phyloP scores from a whole-genome alignment of 164 flowering plant species.

The Berberis vulgaris region DNA sequence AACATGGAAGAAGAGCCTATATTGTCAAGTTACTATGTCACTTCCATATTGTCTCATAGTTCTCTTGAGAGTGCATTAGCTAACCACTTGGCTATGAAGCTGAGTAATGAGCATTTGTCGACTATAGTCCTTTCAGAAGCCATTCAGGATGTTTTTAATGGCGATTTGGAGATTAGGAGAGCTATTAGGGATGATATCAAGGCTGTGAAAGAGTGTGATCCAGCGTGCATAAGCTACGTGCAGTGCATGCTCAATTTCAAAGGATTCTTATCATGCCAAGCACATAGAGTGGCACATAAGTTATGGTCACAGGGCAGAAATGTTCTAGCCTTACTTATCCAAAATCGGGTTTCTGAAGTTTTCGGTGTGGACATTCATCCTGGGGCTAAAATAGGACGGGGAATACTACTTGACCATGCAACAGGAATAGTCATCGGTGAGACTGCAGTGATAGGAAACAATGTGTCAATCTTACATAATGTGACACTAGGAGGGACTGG shows the following conservation, averaged over 20 bases:
- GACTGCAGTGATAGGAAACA: slow-evolving; percentile 63
- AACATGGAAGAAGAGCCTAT: slow-evolving; percentile 53
- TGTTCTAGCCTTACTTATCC: slow-evolving; percentile 45
- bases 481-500: slow-evolving; percentile 88
- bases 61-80: slow-evolving; percentile 53
- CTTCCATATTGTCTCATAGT: slow-evolving; percentile 34
- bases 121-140: slow-evolving; percentile 30
- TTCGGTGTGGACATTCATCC: slow-evolving; percentile 84
- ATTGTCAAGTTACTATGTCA: slow-evolving; percentile 30
- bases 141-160: slow-evolving; percentile 30
- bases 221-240: slow-evolving; percentile 60
- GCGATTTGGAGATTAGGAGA: slow-evolving; percentile 24
- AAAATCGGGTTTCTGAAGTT: slow-evolving; percentile 60
- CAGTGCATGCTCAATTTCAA: slow-evolving; percentile 70
- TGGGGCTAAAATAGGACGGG: slow-evolving; percentile 61
- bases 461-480: slow-evolving; percentile 63
- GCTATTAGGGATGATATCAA: slow-evolving; percentile 44
- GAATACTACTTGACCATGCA: slow-evolving; percentile 70
- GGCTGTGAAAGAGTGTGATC: slow-evolving; percentile 65
- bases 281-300: slow-evolving; percentile 58
- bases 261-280: slow-evolving; percentile 68
- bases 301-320: slow-evolving; percentile 49
- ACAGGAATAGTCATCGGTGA: slow-evolving; percentile 80
- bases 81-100: slow-evolving; percentile 34
- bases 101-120: slow-evolving; percentile 33